phyloP scores from a whole-genome alignment of 257 asterid genomes.

The Eustoma russellianum region DNA sequence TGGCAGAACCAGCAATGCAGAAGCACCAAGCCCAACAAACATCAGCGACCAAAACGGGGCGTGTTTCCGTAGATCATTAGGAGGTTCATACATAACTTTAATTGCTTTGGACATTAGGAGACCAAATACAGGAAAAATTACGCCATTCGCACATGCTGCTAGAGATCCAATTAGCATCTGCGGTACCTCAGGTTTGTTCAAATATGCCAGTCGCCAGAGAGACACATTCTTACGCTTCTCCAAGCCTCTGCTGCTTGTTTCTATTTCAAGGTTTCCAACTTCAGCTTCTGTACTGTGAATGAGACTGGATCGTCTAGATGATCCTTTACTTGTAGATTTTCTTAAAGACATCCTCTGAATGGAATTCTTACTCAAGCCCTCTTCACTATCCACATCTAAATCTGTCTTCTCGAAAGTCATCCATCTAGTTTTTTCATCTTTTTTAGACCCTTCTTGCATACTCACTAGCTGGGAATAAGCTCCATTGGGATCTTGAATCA shows the following conservation, averaged over 20 bases:
- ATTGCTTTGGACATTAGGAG: conserved; percentile 58
- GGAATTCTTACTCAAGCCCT: conserved; percentile 34
- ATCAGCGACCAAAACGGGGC: conserved; percentile 52
- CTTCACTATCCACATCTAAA: conserved; percentile 15
- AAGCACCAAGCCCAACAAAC: conserved; percentile 35
- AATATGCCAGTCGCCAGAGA: conserved; percentile 33
- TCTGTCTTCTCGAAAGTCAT: conserved; percentile 15
- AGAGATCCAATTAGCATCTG: conserved; percentile 47
- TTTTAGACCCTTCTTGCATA: conserved; percentile 51
- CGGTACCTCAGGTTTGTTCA: conserved; percentile 60
- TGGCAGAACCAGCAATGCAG: conserved; percentile 32
- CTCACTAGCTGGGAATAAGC: conserved; percentile 58
- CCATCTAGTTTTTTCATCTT: conserved; percentile 14
- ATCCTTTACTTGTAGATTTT: conserved; percentile 47
- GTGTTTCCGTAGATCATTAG: conserved; percentile 30
- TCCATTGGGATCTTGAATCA: conserved; percentile 59
- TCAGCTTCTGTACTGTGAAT: conserved; percentile 23
- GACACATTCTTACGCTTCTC: conserved; percentile 31
- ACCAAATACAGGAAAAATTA: conserved; percentile 61
- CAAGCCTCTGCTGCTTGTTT: conserved; percentile 12
- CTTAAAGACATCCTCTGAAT: conserved; percentile 39
- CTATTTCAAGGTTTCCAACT: conserved; percentile 12
- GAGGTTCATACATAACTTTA: conserved; percentile 53
- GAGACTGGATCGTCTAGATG: conserved; percentile 31
- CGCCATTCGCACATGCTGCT: conserved; percentile 50